Evolutionary conservation across 768 basidiomycete species (phyloP), one percentile per base, ranked within the genome.

Genomic region (Cystobasidiopsis lactophilus): DNA sequence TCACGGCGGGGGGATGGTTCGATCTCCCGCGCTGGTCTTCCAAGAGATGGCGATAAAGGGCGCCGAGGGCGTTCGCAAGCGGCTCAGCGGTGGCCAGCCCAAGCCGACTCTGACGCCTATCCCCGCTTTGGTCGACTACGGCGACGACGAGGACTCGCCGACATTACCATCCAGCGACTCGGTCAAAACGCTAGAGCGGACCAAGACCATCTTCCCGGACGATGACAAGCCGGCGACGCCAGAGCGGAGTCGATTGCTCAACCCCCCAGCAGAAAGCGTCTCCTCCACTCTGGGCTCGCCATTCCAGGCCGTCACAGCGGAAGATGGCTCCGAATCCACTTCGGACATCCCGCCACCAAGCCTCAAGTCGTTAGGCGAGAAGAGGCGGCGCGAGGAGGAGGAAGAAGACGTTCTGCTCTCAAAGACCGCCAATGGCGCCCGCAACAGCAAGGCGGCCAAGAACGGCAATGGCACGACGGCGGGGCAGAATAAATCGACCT

Each of bases 311-410:
- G 26, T 47, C 24, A 4, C 45, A 9, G 35, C 23, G 19, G 43
- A 51, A 14, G 52, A 52, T 11, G 29, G 24, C 21, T 11, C 48
- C n/a, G 38, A 31, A 21, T n/a, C 43, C 11, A 40, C 48, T 31
- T 4, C 49, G 27, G 78, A 23, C 69, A 74, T 50, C 70, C 57
- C 63, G 45, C 58, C 60, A 59, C 64, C 46, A 27, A 49, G 53
- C 54, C 10, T 29, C 48, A 33, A 41, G 56, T 29, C 53, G 53
- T 69, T 77, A 48, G 70, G 75, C 23, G 79, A 79, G 63, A 84
- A 85, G 66, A 73, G 82, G 55, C 71, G 77, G 62, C 69, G 82
- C 33, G 66, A 69, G 61, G 74, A 73, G 31, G 77, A 77, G 3
- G 82, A 81, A 18, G 80, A 83, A 38, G 74, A 73, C 29, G 33